phyloP scores from a whole-genome alignment of 2,329 filamentous ascomycete genomes.

The Calonectria naviculata region DNA sequence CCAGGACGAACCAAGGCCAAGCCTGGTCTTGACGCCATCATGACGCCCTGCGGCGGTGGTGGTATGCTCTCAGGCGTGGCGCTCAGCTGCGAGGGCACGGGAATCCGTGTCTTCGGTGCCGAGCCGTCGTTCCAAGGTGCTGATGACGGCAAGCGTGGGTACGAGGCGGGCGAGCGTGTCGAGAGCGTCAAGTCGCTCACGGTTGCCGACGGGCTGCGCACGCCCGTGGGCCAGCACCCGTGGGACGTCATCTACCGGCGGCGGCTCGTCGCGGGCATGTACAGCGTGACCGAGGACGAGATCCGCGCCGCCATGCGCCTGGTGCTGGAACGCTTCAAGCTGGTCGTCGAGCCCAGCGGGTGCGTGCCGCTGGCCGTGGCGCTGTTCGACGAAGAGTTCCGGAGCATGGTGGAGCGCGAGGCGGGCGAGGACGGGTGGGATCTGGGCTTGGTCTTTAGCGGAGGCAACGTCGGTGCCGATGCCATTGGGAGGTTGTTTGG shows the following conservation, averaged over 20 bases:
- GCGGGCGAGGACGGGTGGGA: slow-evolving; percentile 81
- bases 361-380: slow-evolving; percentile 87
- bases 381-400: slow-evolving; percentile 88
- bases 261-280: slow-evolving; percentile 76
- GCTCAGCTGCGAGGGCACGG: slow-evolving; percentile 77
- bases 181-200: slow-evolving; percentile 79
- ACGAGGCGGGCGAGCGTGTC: slow-evolving; percentile 73
- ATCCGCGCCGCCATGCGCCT: slow-evolving; percentile 82
- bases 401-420: slow-evolving; percentile 75
- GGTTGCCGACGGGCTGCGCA: slow-evolving; percentile 89
- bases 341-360: slow-evolving; percentile 89
- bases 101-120: slow-evolving; percentile 83
- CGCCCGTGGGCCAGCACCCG: slow-evolving; percentile 80
- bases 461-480: slow-evolving; percentile 69
- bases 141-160: slow-evolving; percentile 82
- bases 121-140: slow-evolving; percentile 87
- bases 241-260: slow-evolving; percentile 82
- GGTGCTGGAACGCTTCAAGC: slow-evolving; percentile 88
- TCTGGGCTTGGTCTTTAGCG: slow-evolving; percentile 69
- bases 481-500: slow-evolving; percentile 63
- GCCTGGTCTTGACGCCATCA: slow-evolving; percentile 72
- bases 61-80: slow-evolving; percentile 89
- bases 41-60: slow-evolving; percentile 88
- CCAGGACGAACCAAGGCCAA: slow-evolving; percentile 31
- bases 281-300: slow-evolving; percentile 82